Base-by-base conservation (phyloP, 257 asterid species). In the Solanum tacnaense region DNA sequence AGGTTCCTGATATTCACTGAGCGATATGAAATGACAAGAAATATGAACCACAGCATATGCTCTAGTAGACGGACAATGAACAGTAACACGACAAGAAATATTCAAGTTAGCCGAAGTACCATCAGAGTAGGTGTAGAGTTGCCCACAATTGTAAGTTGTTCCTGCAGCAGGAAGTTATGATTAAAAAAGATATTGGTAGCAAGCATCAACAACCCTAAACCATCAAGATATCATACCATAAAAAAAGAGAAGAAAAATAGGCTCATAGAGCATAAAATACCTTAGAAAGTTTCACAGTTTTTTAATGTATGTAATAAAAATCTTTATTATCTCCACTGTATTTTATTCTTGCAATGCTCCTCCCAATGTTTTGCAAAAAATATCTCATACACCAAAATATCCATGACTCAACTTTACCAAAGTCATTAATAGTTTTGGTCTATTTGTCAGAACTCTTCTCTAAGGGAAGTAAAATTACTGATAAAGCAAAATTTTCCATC, bases 141-240 rank as follows among this genome's bases (percentile, higher is more conserved):
- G 86, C 86, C 89, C 71, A 38, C 85, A 27, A 6, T 41, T 62
- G 16, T 72, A 46, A 87, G 78, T 21, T 87, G 86, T 79, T 87
- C 86, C 89, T 87, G 89, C 86, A 87, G 84, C 18, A 76, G 38
- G 65, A 87, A 65, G 76, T 81, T 21, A 2, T 65, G 71, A 79
- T 62, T 49, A 25, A 60, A 20, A 87, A 9, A 34, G 39, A 65
- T n/a, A 35, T 13, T 72, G 72, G 34, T 34, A 73, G 49, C 34
- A 44, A 44, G 46, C 88, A 72, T 72, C 68, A 72, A 32, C 32
- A 70, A 86, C 32, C 5, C 13, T 38, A 76, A 86, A 39, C 32
- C 34, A 86, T 27, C 62, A 32, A 32, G 31, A 8, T 62, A 13
- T 13, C 65, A 41, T 41, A 25, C 10, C 36, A 31, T 41, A 15